These are phyloP conservation scores for Myxozyma neotropica DNA, from an alignment of 805 yeast genomes.

Conservation along the genomic window DNA sequence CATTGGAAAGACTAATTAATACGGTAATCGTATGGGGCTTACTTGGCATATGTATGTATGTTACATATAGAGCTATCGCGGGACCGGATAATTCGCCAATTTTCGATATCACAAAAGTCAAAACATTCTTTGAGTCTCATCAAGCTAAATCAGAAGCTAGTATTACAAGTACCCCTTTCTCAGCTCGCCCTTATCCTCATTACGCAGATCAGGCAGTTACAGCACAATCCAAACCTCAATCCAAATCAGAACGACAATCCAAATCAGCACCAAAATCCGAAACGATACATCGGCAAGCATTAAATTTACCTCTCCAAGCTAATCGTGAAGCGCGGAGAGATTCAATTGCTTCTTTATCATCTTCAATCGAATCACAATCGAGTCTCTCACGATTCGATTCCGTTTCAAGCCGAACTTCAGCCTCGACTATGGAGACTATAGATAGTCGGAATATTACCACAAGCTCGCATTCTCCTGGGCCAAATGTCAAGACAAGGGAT, in stretches of 20 bases:
- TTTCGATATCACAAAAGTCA: background rate
- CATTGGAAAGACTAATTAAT: constrained; percentile 1
- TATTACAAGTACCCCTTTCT: background rate
- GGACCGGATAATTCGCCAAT: background rate
- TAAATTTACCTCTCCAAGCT: background rate
- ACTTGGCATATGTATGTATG: background rate
- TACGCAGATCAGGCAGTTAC: background rate
- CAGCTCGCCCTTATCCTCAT: constrained; percentile 26
- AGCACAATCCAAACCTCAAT: background rate
- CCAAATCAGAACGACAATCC: background rate
- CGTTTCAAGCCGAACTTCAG: background rate
- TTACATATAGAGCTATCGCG: constrained; percentile 2
- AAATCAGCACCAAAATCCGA: background rate
- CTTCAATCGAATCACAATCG: background rate
- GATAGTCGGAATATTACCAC: background rate
- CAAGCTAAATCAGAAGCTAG: background rate
- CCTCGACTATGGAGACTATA: background rate
- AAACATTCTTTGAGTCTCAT: background rate
- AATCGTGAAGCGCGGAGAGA: background rate
- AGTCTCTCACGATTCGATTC: constrained; percentile 1
- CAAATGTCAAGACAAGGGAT: background rate
- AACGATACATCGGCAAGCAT: background rate
- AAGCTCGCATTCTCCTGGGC: background rate
- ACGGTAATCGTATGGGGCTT: constrained; percentile 11
- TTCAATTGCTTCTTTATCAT: background rate